These are phyloP conservation scores for Monosiga brevicollis DNA, from an alignment of 78 protist species.

Conservation along the genomic window DNA sequence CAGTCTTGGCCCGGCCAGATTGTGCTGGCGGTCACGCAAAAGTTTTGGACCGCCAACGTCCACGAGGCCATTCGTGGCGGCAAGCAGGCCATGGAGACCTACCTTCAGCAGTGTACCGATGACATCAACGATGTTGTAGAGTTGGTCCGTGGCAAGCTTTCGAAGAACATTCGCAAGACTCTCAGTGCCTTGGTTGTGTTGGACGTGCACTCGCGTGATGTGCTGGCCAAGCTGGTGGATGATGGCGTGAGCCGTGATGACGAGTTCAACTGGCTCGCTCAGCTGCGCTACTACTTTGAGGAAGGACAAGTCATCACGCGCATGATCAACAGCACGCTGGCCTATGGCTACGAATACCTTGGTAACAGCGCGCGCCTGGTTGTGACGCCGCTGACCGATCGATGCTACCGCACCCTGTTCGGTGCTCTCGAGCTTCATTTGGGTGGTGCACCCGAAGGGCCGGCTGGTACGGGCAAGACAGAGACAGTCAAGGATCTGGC, in stretches of 20 bases:
- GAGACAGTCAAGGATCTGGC: slow-evolving; percentile 74
- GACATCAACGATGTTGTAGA: slow-evolving; percentile 28
- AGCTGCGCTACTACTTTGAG: slow-evolving; percentile 74
- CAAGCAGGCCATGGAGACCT: not conserved
- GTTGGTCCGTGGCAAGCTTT: slow-evolving; percentile 32
- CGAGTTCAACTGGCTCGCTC: slow-evolving; percentile 77
- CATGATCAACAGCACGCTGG: slow-evolving; percentile 32
- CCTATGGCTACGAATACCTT: slow-evolving; percentile 83
- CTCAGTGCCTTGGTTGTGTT: slow-evolving; percentile 57
- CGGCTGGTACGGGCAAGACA: slow-evolving; percentile 88
- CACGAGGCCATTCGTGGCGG: not conserved
- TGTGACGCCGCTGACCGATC: slow-evolving; percentile 78
- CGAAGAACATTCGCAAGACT: slow-evolving; percentile 17
- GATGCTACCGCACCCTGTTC: slow-evolving; percentile 76
- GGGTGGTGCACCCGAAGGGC: slow-evolving; percentile 87
- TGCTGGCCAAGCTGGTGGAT: slow-evolving; percentile 32
- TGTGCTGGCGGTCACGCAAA: slow-evolving; percentile 29
- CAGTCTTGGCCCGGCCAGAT: slow-evolving; percentile 60
- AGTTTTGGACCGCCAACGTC: slow-evolving; percentile 51
- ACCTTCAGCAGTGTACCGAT: slow-evolving; percentile 10
- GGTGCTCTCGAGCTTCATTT: slow-evolving; percentile 71
- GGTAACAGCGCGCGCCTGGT: slow-evolving; percentile 75
- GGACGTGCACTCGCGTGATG: slow-evolving; percentile 75
- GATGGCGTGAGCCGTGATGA: not conserved
- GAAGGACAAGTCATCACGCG: slow-evolving; percentile 25